Evolutionary conservation across 2,329 filamentous ascomycete genomes (phyloP).

Genomic region (Trichoderma pleuroti): DNA sequence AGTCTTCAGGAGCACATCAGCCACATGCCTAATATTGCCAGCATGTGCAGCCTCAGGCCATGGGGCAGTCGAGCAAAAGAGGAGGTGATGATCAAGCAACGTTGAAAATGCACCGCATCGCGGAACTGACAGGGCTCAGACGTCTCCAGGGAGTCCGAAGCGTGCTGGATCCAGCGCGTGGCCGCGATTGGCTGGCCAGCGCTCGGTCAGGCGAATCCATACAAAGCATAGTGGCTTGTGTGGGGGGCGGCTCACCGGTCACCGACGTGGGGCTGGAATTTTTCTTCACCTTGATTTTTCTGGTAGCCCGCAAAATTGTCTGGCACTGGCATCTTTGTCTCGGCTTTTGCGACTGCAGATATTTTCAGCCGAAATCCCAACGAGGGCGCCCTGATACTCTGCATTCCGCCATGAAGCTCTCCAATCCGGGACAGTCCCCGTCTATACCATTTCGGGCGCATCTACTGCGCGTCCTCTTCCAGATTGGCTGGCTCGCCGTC

Average conservation of each 20-base stretch:
- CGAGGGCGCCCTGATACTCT: background rate
- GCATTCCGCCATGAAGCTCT: constrained; percentile 65
- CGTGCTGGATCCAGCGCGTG: constrained; percentile 21
- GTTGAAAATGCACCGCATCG: constrained; percentile 14
- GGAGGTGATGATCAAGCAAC: constrained; percentile 9
- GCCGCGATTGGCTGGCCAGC: constrained; percentile 17
- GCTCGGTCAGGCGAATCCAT: constrained; percentile 18
- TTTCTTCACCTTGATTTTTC: constrained; percentile 23
- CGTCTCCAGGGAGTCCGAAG: constrained; percentile 17
- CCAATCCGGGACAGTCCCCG: constrained; percentile 76
- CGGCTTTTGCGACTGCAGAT: background rate
- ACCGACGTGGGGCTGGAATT: constrained; percentile 18
- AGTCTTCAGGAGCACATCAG: background rate
- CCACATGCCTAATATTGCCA: constrained; percentile 8
- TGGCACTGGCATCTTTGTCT: background rate
- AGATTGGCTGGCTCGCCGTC: constrained; percentile 87
- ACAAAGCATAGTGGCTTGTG: constrained; percentile 12
- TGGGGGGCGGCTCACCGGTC: constrained; percentile 17
- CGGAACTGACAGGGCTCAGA: constrained; percentile 16
- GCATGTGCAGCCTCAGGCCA: constrained; percentile 9
- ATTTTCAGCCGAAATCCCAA: background rate
- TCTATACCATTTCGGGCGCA: constrained; percentile 93
- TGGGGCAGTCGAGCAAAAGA: background rate
- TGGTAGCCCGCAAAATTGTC: constrained; percentile 1
- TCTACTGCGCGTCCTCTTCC: constrained; percentile 83